Evolutionary conservation across 495 filamentous ascomycete genomes (phyloP), one percentile per base, ranked within the genome.

Genomic region (Aspergillus sparsus): DNA sequence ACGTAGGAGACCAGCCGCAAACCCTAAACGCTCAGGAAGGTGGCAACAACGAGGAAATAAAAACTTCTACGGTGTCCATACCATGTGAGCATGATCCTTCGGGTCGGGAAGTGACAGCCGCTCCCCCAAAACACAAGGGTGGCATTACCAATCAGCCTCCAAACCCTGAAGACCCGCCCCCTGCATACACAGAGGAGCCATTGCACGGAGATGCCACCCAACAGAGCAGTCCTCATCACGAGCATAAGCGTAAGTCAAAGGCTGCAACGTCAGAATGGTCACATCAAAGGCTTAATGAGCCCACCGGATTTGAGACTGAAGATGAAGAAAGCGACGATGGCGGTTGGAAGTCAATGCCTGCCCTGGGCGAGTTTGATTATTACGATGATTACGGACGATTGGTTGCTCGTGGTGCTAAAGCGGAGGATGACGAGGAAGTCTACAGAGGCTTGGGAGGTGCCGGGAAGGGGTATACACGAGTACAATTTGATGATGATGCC

Each of bases 371-470:
- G 15, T 91, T 91, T 68, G 93, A 98, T 75, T 86, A 96, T 35
- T 99, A 98, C 71, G 90, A 99, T 69, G 94, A 99, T 62, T 87
- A 95, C 65, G 90, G 92, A 58, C 90, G 83, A 67, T 81, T 98
- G 33, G 78, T 99, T 59, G 94, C 93, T 7, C 83, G 82, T 36
- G 92, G 92, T 45, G 86, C 87, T 33, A 74, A 82, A 37, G 86
- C 89, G 47, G 86, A 86, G 57, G 85, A 89, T 16, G 85, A 90
- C 51, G 83, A 82, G 41, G 87, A 86, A 42, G 86, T 83, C 16
- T 95, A 96, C 67, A 82, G 75, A 11, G 85, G 83, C 31, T 76
- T 94, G 0, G 91, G 92, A 34, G 93, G 93, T 3, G 95, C 92
- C 33, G 91, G 91, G 16, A 96, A 90, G 71, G 94, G 94, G 2